A percentile compares a stretch with the other conserved stretches of the same genome.
These are phyloP conservation scores for Saccharomycopsis malanga DNA, from an alignment of 805 yeast genomes.

Conservation along the genomic window DNA sequence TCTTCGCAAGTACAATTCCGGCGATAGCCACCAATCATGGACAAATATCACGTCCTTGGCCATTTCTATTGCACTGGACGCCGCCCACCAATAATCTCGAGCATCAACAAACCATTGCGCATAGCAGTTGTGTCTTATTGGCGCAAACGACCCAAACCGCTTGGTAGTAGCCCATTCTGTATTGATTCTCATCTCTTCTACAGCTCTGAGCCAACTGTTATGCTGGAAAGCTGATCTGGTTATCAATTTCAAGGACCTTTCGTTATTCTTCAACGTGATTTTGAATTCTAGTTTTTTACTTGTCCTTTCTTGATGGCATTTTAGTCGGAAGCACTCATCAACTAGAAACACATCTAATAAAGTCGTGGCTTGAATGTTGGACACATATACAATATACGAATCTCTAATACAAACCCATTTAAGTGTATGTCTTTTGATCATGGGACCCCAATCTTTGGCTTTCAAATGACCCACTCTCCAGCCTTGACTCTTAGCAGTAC, in stretches of 20 bases:
- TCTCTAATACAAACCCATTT: constrained; percentile 89
- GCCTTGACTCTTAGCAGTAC: constrained; percentile 83
- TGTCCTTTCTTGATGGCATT: constrained; percentile 34
- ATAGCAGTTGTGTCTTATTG: constrained; percentile 73
- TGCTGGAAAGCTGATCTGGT: constrained; percentile 61
- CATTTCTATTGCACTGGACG: constrained; percentile 84
- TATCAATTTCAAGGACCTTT: constrained; percentile 66
- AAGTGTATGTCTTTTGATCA: constrained; percentile 79
- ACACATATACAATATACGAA: constrained; percentile 78
- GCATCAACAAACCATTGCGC: constrained; percentile 98
- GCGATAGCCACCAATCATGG: constrained; percentile 98
- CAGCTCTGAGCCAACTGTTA: constrained; percentile 67
- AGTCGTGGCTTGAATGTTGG: constrained; percentile 77
- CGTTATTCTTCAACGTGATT: constrained; percentile 61
- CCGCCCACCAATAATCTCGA: constrained; percentile 95
- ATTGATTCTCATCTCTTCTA: constrained; percentile 57
- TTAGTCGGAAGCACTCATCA: constrained; percentile 62
- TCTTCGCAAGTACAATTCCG: constrained; percentile 85
- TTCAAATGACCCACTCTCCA: constrained; percentile 92
- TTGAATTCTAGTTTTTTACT: constrained; percentile 33
- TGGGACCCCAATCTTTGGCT: constrained; percentile 69
- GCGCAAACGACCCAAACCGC: constrained; percentile 88
- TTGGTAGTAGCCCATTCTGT: constrained; percentile 68
- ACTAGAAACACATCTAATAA: constrained; percentile 88
- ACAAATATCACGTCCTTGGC: constrained; percentile 90